A percentile compares a stretch with the other conserved stretches of the same genome.
Evolutionary conservation across 352 stramenopile genomes (phyloP).

Genomic region (Phytophthora sp.): DNA sequence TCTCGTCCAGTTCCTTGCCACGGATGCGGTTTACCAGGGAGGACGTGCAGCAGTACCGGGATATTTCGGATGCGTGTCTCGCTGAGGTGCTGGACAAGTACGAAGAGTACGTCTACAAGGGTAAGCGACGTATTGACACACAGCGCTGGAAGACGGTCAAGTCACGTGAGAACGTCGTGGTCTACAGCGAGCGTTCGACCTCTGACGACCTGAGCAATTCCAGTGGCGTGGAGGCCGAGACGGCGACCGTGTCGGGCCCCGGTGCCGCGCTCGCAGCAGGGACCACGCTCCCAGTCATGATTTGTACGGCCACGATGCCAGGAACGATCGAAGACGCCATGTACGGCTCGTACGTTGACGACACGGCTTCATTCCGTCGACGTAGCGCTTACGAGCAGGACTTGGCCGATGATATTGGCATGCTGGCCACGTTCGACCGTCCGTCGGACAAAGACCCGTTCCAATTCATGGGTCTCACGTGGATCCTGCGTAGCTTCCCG

Average conservation of each 20-base stretch:
- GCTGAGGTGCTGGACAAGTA: slow-evolving; percentile 44
- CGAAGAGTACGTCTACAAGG: slow-evolving; percentile 41
- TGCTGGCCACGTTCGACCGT: slow-evolving; percentile 45
- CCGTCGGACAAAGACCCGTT: slow-evolving; percentile 51
- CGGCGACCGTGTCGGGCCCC: slow-evolving; percentile 42
- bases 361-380: slow-evolving; percentile 45
- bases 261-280: slow-evolving; percentile 47
- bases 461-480: slow-evolving; percentile 53
- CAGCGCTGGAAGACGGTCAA: slow-evolving; percentile 52
- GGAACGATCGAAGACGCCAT: slow-evolving; percentile 64
- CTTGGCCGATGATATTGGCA: slow-evolving; percentile 45
- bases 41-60: slow-evolving; percentile 38
- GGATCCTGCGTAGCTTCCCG: slow-evolving; percentile 51
- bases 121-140: slow-evolving; percentile 35
- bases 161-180: slow-evolving; percentile 38
- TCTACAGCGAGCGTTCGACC: slow-evolving; percentile 41
- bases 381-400: slow-evolving; percentile 44
- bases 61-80: slow-evolving; percentile 33
- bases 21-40: slow-evolving; percentile 38
- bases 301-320: slow-evolving; percentile 42
- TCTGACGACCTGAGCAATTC: slow-evolving; percentile 20
- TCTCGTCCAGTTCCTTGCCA: slow-evolving; percentile 38
- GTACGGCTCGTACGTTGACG: slow-evolving; percentile 55
- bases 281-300: slow-evolving; percentile 46
- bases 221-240: slow-evolving; percentile 13